Evolutionary conservation across 2,329 filamentous ascomycete species (phyloP), one percentile per base, ranked within the genome.

Genomic region (Cladorrhinum sp.): DNA sequence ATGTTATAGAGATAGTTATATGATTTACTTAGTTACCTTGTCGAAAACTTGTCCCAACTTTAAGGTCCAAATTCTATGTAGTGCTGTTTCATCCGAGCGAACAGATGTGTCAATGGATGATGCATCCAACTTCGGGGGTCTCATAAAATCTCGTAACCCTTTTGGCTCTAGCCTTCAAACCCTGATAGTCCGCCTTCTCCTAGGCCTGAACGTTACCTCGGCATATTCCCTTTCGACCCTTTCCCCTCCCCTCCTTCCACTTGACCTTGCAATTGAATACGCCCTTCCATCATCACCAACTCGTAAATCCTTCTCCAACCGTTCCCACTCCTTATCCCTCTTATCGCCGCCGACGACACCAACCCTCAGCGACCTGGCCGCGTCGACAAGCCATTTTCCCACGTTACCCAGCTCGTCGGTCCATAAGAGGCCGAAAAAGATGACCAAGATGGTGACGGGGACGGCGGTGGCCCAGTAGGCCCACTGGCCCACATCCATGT

Each of bases 391-490:
- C 70, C 70, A 71, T 39, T 60, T 51, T 36, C 69, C 48, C 10
- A 75, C 59, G 61, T 73, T 75, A 21, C 73, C 72, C 49, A 80
- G 66, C 64, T 79, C 77, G 6, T 75, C 76, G 67, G 78, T 78
- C 70, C 76, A 79, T 70, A 74, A 74, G 2, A 81, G 67, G 0
- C 77, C 77, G 2, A 73, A 54, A 6, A 74, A 58, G 28, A 81
- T 73, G 24, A 80, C 73, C 2, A 73, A 59, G 0, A 76, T 55
- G 0, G 80, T 82, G 2, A 82, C 71, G 0, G 79, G 79, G 10
- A 83, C 59, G 1, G 80, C 78, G 0, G 76, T 73, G 1, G 73
- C 75, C 81, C 81, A 84, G 69, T 80, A 84, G 2, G 77, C 66
- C 76, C 79, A 80, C 69, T 82, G 79, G 2, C 72, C 72, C 8